phyloP scores from a whole-genome alignment of 2,329 filamentous ascomycete genomes.

The Fusarium sp. region DNA sequence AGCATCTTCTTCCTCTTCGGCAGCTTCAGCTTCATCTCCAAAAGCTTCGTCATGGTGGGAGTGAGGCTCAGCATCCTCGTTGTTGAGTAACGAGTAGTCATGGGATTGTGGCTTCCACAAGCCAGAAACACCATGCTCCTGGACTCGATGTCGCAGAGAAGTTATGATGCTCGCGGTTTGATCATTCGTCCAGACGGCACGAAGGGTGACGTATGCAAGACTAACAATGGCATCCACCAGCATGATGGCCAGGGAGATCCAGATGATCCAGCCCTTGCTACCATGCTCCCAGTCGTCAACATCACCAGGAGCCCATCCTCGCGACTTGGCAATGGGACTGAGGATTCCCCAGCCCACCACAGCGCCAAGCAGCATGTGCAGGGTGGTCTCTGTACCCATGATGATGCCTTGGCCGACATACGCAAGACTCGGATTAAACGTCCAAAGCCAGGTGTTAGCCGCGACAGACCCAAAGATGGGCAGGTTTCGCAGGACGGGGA shows the following conservation, averaged over 20 bases:
- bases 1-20: constrained; percentile 77
- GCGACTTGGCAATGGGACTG: constrained; percentile 86
- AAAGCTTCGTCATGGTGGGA: constrained; percentile 10
- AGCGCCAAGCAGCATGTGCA: constrained; percentile 95
- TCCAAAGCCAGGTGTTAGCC: constrained; percentile 91
- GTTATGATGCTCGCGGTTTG: neutral
- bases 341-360: constrained; percentile 90
- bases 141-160: constrained; percentile 26
- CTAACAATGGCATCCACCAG: constrained; percentile 92
- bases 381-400: constrained; percentile 94
- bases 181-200: constrained; percentile 61
- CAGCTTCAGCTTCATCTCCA: constrained; percentile 49
- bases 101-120: constrained; percentile 34
- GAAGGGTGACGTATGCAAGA: constrained; percentile 80
- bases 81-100: constrained; percentile 42
- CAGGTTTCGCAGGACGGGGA: constrained; percentile 86
- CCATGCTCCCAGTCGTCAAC: constrained; percentile 91
- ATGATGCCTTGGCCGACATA: constrained; percentile 98
- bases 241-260: constrained; percentile 97
- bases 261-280: constrained; percentile 98
- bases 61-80: constrained; percentile 14
- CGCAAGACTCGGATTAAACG: constrained; percentile 94
- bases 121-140: constrained; percentile 36
- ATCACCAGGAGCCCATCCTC: constrained; percentile 89
- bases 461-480: constrained; percentile 84